Conservation (phyloP, 2,329 filamentous ascomycete genomes). For the Aspergillus vadensis region DNA sequence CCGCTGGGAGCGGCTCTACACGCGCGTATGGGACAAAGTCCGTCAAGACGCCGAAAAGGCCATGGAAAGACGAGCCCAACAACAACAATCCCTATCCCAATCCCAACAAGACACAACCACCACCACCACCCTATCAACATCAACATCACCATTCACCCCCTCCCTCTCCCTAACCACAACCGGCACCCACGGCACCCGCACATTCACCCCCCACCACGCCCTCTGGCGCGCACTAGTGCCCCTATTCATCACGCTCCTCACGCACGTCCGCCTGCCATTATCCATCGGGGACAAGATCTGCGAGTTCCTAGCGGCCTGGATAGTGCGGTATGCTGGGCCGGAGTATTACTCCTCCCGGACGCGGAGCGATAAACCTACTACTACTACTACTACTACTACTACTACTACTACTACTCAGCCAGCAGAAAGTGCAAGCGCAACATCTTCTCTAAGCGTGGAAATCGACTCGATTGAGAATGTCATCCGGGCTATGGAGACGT, state of each 20-base stretch:
- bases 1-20: slow-evolving; percentile 46
- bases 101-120: not conserved
- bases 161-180: slow-evolving; percentile 22
- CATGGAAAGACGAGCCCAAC: slow-evolving; percentile 34
- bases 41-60: slow-evolving; percentile 39
- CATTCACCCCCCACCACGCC: slow-evolving; percentile 43
- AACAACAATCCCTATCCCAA: slow-evolving; percentile 14
- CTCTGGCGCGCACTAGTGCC: slow-evolving; percentile 42
- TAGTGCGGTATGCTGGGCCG: slow-evolving; percentile 37
- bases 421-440: not conserved
- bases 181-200: slow-evolving; percentile 26
- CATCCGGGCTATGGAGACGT: slow-evolving; percentile 44
- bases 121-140: slow-evolving; percentile 14
- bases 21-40: slow-evolving; percentile 40
- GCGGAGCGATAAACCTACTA: slow-evolving; percentile 1
- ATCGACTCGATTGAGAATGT: slow-evolving; percentile 31
- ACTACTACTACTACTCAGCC: not conserved
- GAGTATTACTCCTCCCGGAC: slow-evolving; percentile 33
- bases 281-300: slow-evolving; percentile 46
- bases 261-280: slow-evolving; percentile 42
- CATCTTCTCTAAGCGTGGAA: slow-evolving; percentile 12
- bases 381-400: not conserved
- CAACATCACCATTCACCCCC: slow-evolving; percentile 22
- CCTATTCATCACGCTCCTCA: slow-evolving; percentile 44
- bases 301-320: slow-evolving; percentile 40